Evolutionary conservation across 352 stramenopile species (phyloP), one percentile per base, ranked within the genome.

Genomic region (Phytophthora megakarya): DNA sequence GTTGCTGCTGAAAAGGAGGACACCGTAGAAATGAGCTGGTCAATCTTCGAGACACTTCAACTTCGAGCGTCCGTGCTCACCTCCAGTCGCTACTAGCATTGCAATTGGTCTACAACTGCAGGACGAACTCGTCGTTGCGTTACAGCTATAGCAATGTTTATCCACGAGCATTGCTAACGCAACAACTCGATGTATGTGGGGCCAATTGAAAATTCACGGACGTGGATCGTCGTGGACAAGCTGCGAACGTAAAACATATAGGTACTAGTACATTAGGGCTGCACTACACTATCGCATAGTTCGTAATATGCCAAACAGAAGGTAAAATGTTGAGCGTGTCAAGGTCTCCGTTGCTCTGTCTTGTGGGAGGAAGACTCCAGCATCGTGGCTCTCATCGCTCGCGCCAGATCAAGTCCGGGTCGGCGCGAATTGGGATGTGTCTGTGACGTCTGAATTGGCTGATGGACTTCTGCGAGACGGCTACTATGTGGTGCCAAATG

Each of bases 11-110:
- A 30, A 35, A 13, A 56, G 10, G 5, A 51, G 25, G 33, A 25
- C 52, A 15, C 18, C n/a, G 3, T 30, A 25, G 4, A n/a, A 10
- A 19, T 13, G 18, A 12, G 18, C 13, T 22, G 32, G 25, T 46
- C 39, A 44, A 35, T 46, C 39, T 7, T 42, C 19, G 44, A 13
- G 25, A 1, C 13, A n/a, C 25, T 13, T 15, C 16, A 26, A 45
- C 18, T 13, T 32, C 30, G 30, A 35, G 30, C 9, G 26, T 32
- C 26, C 26, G 19, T 19, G 11, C 30, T 22, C 18, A 82, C 74
- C 65, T 88, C 78, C 35, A 88, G 57, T 44, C 78, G 65, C 58
- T 80, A 86, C 62, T 86, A 84, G 57, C 73, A 76, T 43, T 72
- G 61, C 19, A 87, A 48, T 6, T 70, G 51, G 11, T 80, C 45